A percentile compares a stretch with the other conserved stretches of the same genome.
Conservation (phyloP, 257 asterid species). For the Solanum medicagineum region DNA sequence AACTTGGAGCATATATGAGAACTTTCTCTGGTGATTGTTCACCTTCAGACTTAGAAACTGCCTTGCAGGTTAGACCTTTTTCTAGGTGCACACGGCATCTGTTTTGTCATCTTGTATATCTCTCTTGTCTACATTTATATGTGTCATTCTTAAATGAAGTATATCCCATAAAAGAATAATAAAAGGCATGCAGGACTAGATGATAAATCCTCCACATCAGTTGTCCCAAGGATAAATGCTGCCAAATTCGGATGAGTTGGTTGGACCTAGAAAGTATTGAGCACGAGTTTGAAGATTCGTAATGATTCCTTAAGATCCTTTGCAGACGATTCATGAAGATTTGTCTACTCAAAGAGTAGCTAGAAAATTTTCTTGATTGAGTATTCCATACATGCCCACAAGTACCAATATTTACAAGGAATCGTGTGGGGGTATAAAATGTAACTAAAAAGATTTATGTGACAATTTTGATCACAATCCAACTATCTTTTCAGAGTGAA, state of each 20-base stretch:
- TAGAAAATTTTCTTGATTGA: not conserved
- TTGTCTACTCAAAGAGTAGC: not conserved
- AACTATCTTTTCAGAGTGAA: not conserved
- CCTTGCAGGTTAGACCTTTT: conserved; percentile 60
- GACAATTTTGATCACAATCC: not conserved
- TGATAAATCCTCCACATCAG: not conserved
- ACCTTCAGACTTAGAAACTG: conserved; percentile 94
- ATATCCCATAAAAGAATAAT: not conserved
- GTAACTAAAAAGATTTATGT: not conserved
- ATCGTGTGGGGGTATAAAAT: not conserved
- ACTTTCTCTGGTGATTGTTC: conserved; percentile 94
- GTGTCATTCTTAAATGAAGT: not conserved
- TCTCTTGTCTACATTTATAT: not conserved
- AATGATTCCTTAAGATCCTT: not conserved
- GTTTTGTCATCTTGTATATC: not conserved
- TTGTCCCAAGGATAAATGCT: not conserved
- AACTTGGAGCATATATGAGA: conserved; percentile 91
- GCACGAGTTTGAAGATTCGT: not conserved
- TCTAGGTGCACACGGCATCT: not conserved
- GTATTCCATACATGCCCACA: not conserved
- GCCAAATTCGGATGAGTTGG: not conserved
- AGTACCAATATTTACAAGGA: not conserved
- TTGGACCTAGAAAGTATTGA: not conserved
- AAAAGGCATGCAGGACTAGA: not conserved
- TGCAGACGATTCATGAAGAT: not conserved